phyloP scores from a whole-genome alignment of 2,329 filamentous ascomycete genomes.

The Pleomassaria siparia region DNA sequence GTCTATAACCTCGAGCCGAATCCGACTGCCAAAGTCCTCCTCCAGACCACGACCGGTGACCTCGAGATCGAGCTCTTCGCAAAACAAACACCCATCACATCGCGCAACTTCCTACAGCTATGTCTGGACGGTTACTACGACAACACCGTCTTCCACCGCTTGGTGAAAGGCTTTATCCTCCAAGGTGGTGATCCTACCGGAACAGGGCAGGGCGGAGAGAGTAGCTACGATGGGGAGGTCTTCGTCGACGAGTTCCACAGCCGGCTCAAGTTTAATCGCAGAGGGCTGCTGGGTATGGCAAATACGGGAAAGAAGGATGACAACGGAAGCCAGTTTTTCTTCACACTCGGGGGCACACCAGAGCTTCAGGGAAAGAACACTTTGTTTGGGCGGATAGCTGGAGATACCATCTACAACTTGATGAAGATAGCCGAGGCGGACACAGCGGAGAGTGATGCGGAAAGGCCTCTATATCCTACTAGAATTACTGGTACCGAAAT shows the following conservation, averaged over 20 bases:
- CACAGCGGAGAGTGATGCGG: conserved; percentile 70
- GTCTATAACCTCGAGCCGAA: conserved; percentile 95
- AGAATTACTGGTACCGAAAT: conserved; percentile 76
- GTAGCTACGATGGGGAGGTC: conserved; percentile 81
- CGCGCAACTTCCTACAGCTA: conserved; percentile 93
- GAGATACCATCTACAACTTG: conserved; percentile 94
- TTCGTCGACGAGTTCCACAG: conserved; percentile 92
- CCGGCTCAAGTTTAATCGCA: conserved; percentile 86
- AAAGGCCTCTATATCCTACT: conserved; percentile 82
- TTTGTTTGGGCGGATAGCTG: conserved; percentile 86
- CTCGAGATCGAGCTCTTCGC: conserved; percentile 92
- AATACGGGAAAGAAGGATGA: conserved; percentile 77
- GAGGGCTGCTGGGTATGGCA: conserved; percentile 93
- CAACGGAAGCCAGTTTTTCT: conserved; percentile 96
- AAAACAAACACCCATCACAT: conserved; percentile 87
- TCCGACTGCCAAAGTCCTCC: conserved; percentile 85
- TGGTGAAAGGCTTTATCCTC: conserved; percentile 88
- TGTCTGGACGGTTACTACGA: conserved; percentile 96
- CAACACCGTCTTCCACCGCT: conserved; percentile 88
- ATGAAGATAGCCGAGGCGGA: conserved; percentile 91
- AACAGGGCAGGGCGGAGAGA: conserved; percentile 87
- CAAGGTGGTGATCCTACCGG: conserved; percentile 95
- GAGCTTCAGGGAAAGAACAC: conserved; percentile 91
- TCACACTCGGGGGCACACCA: conserved; percentile 79
- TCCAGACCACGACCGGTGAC: conserved; percentile 88